Evolutionary conservation across 2,329 filamentous ascomycete species (phyloP), one percentile per base, ranked within the genome.

Genomic region (Ascosphaera apis): DNA sequence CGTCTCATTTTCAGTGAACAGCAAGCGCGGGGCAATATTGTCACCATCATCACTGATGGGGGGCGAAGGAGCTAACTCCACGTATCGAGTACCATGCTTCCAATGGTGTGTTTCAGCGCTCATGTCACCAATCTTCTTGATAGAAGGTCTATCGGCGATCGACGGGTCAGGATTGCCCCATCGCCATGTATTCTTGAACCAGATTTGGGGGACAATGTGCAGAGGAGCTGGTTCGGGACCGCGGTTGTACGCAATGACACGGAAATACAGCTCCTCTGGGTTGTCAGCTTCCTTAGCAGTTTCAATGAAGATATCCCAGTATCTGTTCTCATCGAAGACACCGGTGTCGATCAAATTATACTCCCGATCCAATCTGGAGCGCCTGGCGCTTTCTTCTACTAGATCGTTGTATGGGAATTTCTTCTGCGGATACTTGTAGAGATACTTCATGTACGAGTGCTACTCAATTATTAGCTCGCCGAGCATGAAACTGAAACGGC

Each of bases 371-470:
- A 72, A 53, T 53, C 76, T 80, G 38, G 67, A 66, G 43, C 84
- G 71, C 44, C 65, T 69, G 31, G 73, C 83, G 51, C 92, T 95
- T 50, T 91, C 81, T 43, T 80, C 63, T 44, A 91, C 61, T 33
- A 95, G 63, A 44, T 92, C 73, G 54, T 93, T 67, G 61, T 95
- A 95, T 2, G 86, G 88, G 49, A 95, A 95, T 43, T 76, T 72
- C 47, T 68, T 69, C 57, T 95, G 86, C 1, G 88, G 88, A 48
- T 93, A 91, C 57, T 95, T 95, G 69, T 95, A 95, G 45, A 95
- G 74, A 51, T 75, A 91, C 56, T 95, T 95, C 86, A 95, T 95
- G 63, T 95, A 95, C 18, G 86, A 91, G 57, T 93, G 84, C 79
- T 84, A 53, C 19, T 40, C 39, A 12, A 31, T 33, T 40, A 45